A percentile compares a stretch with the other conserved stretches of the same genome.
phyloP scores from a whole-genome alignment of 2,329 filamentous ascomycete species.

The Neoscytalidium dimidiatum region DNA sequence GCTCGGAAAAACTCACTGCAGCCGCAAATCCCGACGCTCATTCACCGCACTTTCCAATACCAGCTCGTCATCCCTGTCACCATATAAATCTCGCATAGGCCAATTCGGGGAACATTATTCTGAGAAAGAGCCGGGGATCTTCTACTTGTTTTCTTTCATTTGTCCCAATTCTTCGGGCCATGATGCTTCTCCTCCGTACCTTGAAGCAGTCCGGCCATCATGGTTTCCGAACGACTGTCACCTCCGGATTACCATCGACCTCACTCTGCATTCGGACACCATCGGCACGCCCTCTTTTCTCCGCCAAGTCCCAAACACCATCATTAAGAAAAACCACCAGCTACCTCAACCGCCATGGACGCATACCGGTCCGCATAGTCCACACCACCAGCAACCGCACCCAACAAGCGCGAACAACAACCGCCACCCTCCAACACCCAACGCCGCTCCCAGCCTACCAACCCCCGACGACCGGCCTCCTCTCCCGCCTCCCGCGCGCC shows the following conservation, averaged over 20 bases:
- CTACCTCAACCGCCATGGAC: not conserved
- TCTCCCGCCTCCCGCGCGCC: constrained; percentile 68
- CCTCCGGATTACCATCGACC: not conserved
- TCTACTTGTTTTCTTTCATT: too few species aligned
- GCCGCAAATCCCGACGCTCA: too few species aligned
- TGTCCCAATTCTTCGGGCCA: too few species aligned
- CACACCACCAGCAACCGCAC: not conserved
- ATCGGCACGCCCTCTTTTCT: not conserved
- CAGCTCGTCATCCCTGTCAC: too few species aligned
- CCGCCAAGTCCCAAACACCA: not conserved
- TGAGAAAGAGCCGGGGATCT: too few species aligned
- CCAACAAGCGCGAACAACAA: not conserved
- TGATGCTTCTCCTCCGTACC: too few species aligned
- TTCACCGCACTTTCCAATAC: too few species aligned
- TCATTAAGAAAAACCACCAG: not conserved
- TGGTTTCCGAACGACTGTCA: not conserved
- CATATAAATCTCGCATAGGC: too few species aligned
- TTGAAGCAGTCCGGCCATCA: not conserved
- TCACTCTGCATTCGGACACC: not conserved
- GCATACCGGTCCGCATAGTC: not conserved
- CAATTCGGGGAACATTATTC: too few species aligned
- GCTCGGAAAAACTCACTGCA: too few species aligned
- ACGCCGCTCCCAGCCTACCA: constrained; percentile 51
- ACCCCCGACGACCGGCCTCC: constrained; percentile 70
- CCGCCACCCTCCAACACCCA: not conserved